Evolutionary conservation across 305 asterid species (phyloP), one percentile per base, ranked within the genome.

Genomic region (Fraxinus floribunda): DNA sequence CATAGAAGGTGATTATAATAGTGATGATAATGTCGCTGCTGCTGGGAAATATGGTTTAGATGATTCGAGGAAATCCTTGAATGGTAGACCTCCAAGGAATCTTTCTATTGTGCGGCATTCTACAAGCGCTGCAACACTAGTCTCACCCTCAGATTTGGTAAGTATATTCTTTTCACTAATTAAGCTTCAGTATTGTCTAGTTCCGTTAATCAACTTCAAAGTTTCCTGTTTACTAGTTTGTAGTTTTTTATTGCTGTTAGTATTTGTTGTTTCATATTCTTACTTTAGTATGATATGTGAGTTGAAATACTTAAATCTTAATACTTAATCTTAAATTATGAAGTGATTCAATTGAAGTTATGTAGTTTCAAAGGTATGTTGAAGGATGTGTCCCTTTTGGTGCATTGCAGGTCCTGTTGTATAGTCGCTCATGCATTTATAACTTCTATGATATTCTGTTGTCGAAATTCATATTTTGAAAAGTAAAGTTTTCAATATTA

Each of bases 81-180:
- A 41, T 38, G 85, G 93, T 41, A 92, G 85, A 80, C 97, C 96
- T 7, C 94, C 94, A 2, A 84, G 92, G 76, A 93, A 91, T 84
- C 80, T 89, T 18, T 88, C 97, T 1, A 86, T 88, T 38, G 89
- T 85, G 75, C 87, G 91, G 35, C 96, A 90, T 79, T 88, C 91
- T 29, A 88, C 88, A 68, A 83, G 87, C 88, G 68, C 92, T 5
- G 74, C 88, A 30, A 80, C 91, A 15, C 77, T 92, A 76, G 77
- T 81, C 20, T 78, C 88, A 32, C 90, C 93, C 36, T 57, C 88
- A 5, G 91, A 90, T 77, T 77, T 84, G 86, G 96, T 93, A 86
- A 89, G 89, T 78, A 10, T 57, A 38, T 46, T 79, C 4, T 13
- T 26, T 30, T 34, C 32, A 24, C 30, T 78, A 15, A 44, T 71